Base-by-base conservation (phyloP, 2,329 filamentous ascomycete genomes). In the Colletotrichum tropicicola region DNA sequence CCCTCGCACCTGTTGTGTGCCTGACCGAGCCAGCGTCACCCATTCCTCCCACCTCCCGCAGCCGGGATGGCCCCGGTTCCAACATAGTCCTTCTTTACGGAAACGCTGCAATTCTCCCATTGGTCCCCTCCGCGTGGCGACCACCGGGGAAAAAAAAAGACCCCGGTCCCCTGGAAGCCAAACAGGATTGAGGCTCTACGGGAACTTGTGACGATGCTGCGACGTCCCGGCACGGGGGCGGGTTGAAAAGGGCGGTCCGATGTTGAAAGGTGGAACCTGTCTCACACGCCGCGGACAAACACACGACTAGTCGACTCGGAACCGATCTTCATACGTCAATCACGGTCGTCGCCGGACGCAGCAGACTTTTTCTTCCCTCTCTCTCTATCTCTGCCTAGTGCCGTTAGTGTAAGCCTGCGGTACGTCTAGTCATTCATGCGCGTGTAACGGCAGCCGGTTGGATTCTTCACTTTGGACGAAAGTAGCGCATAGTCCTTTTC, bases 151-250 rank as follows among this genome's bases (percentile, higher is more conserved):
- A 6, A 15, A 17, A 17, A 15, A 27, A 30, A 30, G 8, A 5
- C 47, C 47, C 47, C 28, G 19, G 17, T 19, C n/a, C 51, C 37
- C 6, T 44, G 51, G 27, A 15, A 19, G n/a, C 51, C 51, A 54
- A 44, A 54, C 51, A 30, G 23, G 37, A 12, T 25, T 65, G 56
- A 43, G 61, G 61, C 61, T 65, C 56, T 37, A 19, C 7, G 44
- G 49, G 23, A n/a, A 63, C 23, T 62, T 65, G 57, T 56, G 58
- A 65, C 57, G 58, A 32, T 52, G 37, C 62, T 61, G 62, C 57
- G 57, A 61, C 62, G 30, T 62, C 43, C 62, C 28, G 12, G 13
- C 12, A n/a, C 32, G 35, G 28, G 47, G 19, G 53, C 15, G 53
- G 15, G 17, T 28, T 39, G 39, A 15, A 39, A 21, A 21, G 43